Evolutionary conservation across 495 filamentous ascomycete genomes (phyloP).

Genomic region (Bryoglossum gracile): DNA sequence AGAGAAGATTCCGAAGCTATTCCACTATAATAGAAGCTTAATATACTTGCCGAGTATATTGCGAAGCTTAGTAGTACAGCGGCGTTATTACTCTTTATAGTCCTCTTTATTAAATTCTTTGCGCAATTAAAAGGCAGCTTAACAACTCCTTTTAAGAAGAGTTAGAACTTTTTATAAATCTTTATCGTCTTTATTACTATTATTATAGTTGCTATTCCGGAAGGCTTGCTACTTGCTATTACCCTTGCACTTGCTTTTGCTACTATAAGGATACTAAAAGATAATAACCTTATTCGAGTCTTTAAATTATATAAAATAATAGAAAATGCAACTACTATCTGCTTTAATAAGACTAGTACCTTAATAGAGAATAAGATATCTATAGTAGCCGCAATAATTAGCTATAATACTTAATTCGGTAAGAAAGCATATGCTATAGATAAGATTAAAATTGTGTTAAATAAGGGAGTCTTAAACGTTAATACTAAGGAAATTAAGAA

Average conservation of each 20-base stretch:
- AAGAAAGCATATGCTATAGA: conserved; percentile 51
- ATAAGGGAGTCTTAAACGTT: conserved; percentile 25
- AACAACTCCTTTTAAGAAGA: conserved; percentile 58
- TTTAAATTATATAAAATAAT: conserved; percentile 90
- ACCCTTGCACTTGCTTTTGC: conserved; percentile 92
- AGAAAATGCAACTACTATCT: conserved; percentile 91
- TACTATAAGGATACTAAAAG: conserved; percentile 85
- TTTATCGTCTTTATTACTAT: conserved; percentile 90
- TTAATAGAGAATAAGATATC: conserved; percentile 86
- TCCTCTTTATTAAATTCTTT: conserved; percentile 82
- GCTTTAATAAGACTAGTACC: conserved; percentile 93
- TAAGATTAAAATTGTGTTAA: conserved; percentile 57
- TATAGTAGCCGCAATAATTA: conserved; percentile 67
- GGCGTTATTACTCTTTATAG: conserved; percentile 74
- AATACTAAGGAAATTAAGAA: conserved; percentile 37
- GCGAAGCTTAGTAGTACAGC: conserved; percentile 79
- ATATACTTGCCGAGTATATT: conserved; percentile 79
- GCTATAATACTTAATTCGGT: conserved; percentile 53
- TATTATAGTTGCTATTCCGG: conserved; percentile 87
- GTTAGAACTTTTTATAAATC: conserved; percentile 77
- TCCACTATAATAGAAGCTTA: conserved; percentile 82
- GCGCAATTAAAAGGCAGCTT: conserved; percentile 51
- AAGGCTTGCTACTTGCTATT: conserved; percentile 90
- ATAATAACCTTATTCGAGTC: conserved; percentile 83
- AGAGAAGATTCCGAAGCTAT: conserved; percentile 80